Conservation (phyloP, 2,329 filamentous ascomycete species). For the Colletotrichum sp. region DNA sequence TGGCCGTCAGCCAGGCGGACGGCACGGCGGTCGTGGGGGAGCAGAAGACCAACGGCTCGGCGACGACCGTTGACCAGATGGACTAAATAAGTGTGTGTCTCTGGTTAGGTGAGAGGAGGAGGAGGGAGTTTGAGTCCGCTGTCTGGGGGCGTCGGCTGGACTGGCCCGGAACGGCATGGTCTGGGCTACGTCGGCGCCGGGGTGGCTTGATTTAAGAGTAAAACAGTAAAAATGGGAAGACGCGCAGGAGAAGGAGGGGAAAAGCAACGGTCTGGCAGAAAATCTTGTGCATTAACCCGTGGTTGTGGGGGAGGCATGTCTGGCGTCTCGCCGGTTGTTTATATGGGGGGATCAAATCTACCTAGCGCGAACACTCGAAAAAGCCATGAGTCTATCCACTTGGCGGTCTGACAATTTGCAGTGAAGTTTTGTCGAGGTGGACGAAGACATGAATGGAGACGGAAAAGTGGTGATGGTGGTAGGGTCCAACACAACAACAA, state of each 20-base stretch:
- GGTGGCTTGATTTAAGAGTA: neutral
- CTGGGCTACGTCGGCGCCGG: neutral
- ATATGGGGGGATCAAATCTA: neutral
- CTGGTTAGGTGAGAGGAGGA: neutral
- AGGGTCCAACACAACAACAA: neutral
- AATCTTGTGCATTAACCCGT: neutral
- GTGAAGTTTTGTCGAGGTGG: neutral
- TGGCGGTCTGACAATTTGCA: neutral
- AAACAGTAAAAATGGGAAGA: neutral
- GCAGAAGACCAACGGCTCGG: conserved; percentile 21
- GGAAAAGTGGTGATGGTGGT: neutral
- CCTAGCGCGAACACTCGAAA: neutral
- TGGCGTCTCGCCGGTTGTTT: neutral
- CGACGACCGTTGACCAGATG: conserved; percentile 37
- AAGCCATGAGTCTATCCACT: neutral
- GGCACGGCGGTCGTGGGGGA: conserved; percentile 40
- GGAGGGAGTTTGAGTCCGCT: neutral
- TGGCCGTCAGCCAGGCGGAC: conserved; percentile 50
- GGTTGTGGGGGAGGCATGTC: neutral
- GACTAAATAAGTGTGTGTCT: conserved; percentile 21
- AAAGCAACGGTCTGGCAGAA: neutral
- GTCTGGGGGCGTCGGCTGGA: neutral
- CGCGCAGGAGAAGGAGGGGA: neutral
- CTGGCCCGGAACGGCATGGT: neutral
- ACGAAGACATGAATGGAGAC: neutral